Conservation (phyloP, 2,329 filamentous ascomycete genomes). For the Periconia sp. region DNA sequence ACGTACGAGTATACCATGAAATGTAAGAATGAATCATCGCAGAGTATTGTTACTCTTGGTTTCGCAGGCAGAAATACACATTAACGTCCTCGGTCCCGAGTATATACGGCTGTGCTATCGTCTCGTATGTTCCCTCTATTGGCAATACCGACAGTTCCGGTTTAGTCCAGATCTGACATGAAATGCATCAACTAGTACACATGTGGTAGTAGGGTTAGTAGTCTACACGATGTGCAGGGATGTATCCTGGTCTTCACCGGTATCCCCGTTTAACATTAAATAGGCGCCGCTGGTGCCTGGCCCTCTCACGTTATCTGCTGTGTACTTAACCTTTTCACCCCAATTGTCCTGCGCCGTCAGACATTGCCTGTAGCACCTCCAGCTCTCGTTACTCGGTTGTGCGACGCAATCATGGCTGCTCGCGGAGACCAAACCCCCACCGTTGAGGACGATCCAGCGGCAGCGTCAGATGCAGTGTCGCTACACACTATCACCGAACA, state of each 20-base stretch:
- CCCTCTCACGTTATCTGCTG: no score
- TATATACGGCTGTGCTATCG: no score
- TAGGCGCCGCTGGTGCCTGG: neutral
- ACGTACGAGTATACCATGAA: no score
- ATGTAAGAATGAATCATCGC: no score
- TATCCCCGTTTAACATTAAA: neutral
- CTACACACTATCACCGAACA: slow-evolving; percentile 15
- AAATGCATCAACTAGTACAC: no score
- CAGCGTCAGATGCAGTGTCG: slow-evolving; percentile 11
- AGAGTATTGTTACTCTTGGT: no score
- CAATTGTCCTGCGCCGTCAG: neutral
- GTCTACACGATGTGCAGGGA: neutral
- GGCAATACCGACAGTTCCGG: no score
- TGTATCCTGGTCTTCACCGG: slow-evolving; percentile 5
- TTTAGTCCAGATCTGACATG: no score
- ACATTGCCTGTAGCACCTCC: neutral
- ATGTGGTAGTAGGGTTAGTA: no score
- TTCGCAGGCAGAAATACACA: no score
- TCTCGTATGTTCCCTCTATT: no score
- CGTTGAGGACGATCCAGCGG: slow-evolving; percentile 4
- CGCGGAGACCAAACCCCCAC: neutral
- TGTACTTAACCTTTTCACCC: neutral
- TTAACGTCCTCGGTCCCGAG: no score
- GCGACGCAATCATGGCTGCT: slow-evolving; percentile 3
- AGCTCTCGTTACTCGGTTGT: neutral